A percentile compares a stretch with the other conserved stretches of the same genome.
phyloP scores from a whole-genome alignment of 805 yeast species.

The Ascoidea tarda region DNA sequence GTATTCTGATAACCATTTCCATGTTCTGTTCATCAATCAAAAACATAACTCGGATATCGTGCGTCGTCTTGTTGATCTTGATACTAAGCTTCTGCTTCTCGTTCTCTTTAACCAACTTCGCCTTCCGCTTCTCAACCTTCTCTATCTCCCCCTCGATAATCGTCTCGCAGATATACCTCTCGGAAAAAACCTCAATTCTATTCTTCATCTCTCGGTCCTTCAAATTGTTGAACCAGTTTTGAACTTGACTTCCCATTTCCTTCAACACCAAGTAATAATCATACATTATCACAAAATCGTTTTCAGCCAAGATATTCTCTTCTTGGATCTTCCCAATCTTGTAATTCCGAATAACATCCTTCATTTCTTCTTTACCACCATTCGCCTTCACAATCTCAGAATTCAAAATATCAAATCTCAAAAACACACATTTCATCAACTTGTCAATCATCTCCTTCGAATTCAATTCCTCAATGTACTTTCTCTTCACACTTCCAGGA shows the following conservation, averaged over 20 bases:
- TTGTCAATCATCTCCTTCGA: constrained; percentile 31
- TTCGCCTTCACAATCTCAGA: constrained; percentile 13
- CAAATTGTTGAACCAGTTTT: constrained; percentile 57
- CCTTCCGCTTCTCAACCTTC: constrained; percentile 30
- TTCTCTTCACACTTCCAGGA: constrained; percentile 47
- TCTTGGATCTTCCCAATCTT: constrained; percentile 13
- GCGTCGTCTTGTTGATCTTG: constrained; percentile 42
- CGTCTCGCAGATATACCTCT: constrained; percentile 45
- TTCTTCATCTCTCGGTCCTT: constrained; percentile 52
- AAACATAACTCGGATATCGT: constrained; percentile 62
- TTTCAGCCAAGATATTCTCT: constrained; percentile 21
- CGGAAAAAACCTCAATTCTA: constrained; percentile 48
- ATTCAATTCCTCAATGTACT: constrained; percentile 40
- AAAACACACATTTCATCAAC: constrained; percentile 40
- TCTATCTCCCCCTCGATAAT: constrained; percentile 44
- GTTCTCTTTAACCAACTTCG: constrained; percentile 12
- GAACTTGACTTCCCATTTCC: constrained; percentile 41
- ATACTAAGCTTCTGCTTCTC: constrained; percentile 33
- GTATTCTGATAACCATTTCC: constrained; percentile 66
- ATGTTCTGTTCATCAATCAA: constrained; percentile 77
- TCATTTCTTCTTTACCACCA: constrained; percentile 4
- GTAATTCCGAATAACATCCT: constrained; percentile 13
- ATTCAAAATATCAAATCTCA: constrained; percentile 29
- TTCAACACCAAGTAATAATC: constrained; percentile 35
- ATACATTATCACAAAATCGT: constrained; percentile 29